phyloP scores from a whole-genome alignment of 129 eudicot species.

The Centrapalus pauciflorus region DNA sequence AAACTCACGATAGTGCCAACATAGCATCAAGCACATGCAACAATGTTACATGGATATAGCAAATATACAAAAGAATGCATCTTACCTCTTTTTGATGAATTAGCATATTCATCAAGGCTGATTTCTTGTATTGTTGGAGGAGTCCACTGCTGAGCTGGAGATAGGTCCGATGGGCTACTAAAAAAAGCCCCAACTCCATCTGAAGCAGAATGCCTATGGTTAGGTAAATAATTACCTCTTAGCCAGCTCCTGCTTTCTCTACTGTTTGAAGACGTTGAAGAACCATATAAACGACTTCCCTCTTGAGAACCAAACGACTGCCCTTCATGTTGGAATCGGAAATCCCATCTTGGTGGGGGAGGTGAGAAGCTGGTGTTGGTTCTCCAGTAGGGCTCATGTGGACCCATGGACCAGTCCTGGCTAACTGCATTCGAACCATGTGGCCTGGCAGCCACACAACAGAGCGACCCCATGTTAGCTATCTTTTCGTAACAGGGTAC shows the following conservation, averaged over 20 bases:
- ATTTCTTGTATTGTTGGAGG: constrained; percentile 75
- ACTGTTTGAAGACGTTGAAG: constrained; percentile 73
- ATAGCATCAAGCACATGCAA: neutral
- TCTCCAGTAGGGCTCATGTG: constrained; percentile 89
- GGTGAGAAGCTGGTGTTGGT: constrained; percentile 91
- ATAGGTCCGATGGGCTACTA: constrained; percentile 75
- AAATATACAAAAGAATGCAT: neutral
- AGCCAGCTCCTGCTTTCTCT: constrained; percentile 82
- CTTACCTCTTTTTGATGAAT: constrained; percentile 57
- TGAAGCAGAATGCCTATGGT: constrained; percentile 49
- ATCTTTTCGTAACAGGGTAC: constrained; percentile 29
- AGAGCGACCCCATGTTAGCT: constrained; percentile 94
- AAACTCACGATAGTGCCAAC: too few relatives aligned
- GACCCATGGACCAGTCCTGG: constrained; percentile 82
- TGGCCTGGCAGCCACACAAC: constrained; percentile 99
- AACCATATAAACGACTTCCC: constrained; percentile 63
- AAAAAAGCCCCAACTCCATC: constrained; percentile 59
- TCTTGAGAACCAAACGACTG: constrained; percentile 68
- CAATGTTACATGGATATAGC: neutral
- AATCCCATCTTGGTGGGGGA: constrained; percentile 77
- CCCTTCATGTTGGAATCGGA: constrained; percentile 61
- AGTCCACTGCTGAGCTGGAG: constrained; percentile 74
- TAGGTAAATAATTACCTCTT: constrained; percentile 46
- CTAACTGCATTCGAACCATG: constrained; percentile 81
- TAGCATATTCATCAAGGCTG: constrained; percentile 47